Evolutionary conservation across 805 yeast species (phyloP), one percentile per base, ranked within the genome.

Genomic region (Sungouiella blattae): DNA sequence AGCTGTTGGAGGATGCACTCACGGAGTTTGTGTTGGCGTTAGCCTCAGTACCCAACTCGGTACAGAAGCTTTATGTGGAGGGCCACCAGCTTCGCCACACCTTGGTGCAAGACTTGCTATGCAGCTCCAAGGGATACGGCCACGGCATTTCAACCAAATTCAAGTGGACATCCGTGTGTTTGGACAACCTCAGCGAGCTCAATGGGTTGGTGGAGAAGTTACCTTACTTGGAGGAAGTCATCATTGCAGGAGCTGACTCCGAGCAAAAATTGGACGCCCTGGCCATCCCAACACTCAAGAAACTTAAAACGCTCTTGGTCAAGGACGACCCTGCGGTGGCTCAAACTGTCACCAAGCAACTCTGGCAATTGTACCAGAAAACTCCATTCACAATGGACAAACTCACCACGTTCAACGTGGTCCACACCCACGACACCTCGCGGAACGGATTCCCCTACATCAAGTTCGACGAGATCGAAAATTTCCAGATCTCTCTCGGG

Each of bases 401-500:
- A 2, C 39, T 58, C 11, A 33, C 39, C 11, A 51, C 57, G 5
- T 53, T 62, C 38, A 53, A 46, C 26, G 35, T 61, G 26, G 52
- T 58, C n/a, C 52, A 55, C 33, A 40, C 49, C 22, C 50, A 39
- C 21, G 38, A 32, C 14, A 40, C 36, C 30, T 36, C 42, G 22
- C 20, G 33, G 4, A 30, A 36, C 14, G 30, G 52, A 6, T 20
- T 50, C 11, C 43, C 48, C 9, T 42, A 36, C 16, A 34, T 62
- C 17, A 33, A 49, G 23, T 50, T 62, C 50, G 18, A 18, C 4
- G 25, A 21, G n/a, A 38, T 63, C 5, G 50, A 57, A 30, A 63
- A 62, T 24, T 51, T 83, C 29, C 47, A 48, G 33, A 17, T 82
- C 13, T 61, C 62, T 5, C 49, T 78, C 18, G 83, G 83, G 1